These are phyloP conservation scores for Blastobotrys arbuscula DNA, from an alignment of 1,139 yeast species.

Conservation along the genomic window DNA sequence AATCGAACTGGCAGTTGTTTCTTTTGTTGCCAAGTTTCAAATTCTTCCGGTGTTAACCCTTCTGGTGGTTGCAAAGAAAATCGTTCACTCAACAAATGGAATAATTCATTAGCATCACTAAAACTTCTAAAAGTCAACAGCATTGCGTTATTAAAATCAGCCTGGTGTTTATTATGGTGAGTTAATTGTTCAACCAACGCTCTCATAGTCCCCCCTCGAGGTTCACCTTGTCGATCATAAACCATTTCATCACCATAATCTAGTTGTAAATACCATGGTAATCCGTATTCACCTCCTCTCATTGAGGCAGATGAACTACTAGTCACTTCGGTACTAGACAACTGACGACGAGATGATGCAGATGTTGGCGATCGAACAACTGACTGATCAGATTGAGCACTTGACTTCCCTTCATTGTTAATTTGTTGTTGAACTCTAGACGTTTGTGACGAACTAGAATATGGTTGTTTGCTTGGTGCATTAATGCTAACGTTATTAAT, in stretches of 20 bases:
- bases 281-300: slow-evolving; percentile 13
- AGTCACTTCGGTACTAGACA: slow-evolving; percentile 16
- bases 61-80: slow-evolving; percentile 81
- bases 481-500: background rate
- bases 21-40: slow-evolving; percentile 69
- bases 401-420: background rate
- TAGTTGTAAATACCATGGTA: slow-evolving; percentile 77
- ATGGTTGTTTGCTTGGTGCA: too few relatives aligned
- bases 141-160: slow-evolving; percentile 64
- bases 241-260: slow-evolving; percentile 71
- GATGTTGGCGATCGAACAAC: background rate
- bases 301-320: slow-evolving; percentile 20
- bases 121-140: slow-evolving; percentile 73
- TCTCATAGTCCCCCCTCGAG: slow-evolving; percentile 81
- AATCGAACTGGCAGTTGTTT: slow-evolving; percentile 61
- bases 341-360: slow-evolving; percentile 3
- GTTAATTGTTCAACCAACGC: slow-evolving; percentile 82
- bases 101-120: slow-evolving; percentile 60
- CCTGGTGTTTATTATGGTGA: slow-evolving; percentile 66
- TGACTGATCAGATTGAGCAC: background rate
- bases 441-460: too few relatives aligned
- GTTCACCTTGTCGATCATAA: slow-evolving; percentile 64
- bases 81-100: slow-evolving; percentile 56
- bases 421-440: background rate
- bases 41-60: slow-evolving; percentile 79